Percentiles rank a stretch among this genome's conserved stretches.
These are phyloP conservation scores for Sphaerobolus stellatus DNA, from an alignment of 1,284 basidiomycete species.

Conservation along the genomic window DNA sequence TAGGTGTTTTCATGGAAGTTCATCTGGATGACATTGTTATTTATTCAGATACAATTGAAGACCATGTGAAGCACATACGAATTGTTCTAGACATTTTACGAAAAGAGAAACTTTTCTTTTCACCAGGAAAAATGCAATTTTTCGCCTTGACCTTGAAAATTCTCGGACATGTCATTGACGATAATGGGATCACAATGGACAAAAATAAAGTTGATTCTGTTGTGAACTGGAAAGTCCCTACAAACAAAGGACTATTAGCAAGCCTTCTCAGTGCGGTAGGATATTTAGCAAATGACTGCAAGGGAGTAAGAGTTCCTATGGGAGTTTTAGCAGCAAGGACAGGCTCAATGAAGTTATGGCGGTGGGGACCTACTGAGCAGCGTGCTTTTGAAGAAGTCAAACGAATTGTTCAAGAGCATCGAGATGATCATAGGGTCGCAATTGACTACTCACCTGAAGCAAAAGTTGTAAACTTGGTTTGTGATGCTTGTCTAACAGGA, in stretches of 20 bases:
- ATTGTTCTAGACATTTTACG: conserved; percentile 11
- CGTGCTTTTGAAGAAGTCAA: conserved; percentile 30
- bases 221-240: conserved; percentile 17
- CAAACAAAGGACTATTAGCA: conserved; percentile 18
- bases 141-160: conserved; percentile 7
- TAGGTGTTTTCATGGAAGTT: conserved; percentile 26
- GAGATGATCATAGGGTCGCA: conserved; percentile 19
- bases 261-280: conserved; percentile 28
- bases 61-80: conserved; percentile 12
- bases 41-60: conserved; percentile 13
- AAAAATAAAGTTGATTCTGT: conserved; percentile 12
- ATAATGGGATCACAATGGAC: conserved; percentile 11
- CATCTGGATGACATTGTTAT: conserved; percentile 37
- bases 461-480: conserved; percentile 20
- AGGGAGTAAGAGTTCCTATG: conserved; percentile 22
- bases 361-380: conserved; percentile 27
- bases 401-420: conserved; percentile 18
- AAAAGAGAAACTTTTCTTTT: conserved; percentile 12
- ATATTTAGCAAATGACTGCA: conserved; percentile 23
- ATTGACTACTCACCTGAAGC: conserved; percentile 24
- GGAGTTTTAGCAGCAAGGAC: conserved; percentile 20
- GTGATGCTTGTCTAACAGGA: conserved; percentile 24
- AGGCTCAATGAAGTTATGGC: conserved; percentile 12
- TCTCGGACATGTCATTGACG: conserved; percentile 9
- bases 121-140: conserved; percentile 13